Base-by-base conservation (phyloP, 352 stramenopile species). In the Phytophthora pseudosyringae region DNA sequence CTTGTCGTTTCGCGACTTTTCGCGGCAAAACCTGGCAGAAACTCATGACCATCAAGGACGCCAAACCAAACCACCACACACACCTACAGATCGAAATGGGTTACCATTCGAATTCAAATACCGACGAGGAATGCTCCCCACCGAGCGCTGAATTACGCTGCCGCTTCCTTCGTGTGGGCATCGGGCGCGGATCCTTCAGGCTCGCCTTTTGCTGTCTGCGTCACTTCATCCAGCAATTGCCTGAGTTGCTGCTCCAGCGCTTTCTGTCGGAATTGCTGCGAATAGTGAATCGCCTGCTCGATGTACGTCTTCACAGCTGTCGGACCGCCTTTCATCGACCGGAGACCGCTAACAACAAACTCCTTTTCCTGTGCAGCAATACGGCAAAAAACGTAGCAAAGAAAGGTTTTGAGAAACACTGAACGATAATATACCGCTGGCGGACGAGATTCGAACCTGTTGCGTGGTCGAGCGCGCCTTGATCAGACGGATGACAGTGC, bases 401-500 rank as follows among this genome's bases (percentile, higher is more conserved):
- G 39, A 40, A 41, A 48, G 18, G 16, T 36, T 54, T 55, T 2
- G 49, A 25, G 33, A 3, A 12, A 46, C 31, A n/a, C 8, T 57
- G 13, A 16, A 44, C 38, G 29, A 50, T 26, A 64, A 13, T 8
- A 29, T 4, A 35, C 25, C 21, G 9, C 15, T 18, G 31, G 10
- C 43, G 16, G 31, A 44, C 48, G 50, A 10, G 8, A 35, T 28
- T 35, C 44, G 26, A 66, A 92, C 83, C 83, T 93, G 81, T 53
- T 89, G 80, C 2, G 83, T 91, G 5, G 76, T 90, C 32, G 76
- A 74, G 5, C 86, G 76, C 3, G 81, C 75, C 55, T 90, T 93
- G 57, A 94, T 89, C n/a, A 94, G 58, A 9, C 76, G 82, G 32
- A 93, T 69, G 38, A 96, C 86, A n/a, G 83, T 90, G 49, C 82